Evolutionary conservation across 2,329 filamentous ascomycete genomes (phyloP).

Genomic region (Alternaria arborescens): DNA sequence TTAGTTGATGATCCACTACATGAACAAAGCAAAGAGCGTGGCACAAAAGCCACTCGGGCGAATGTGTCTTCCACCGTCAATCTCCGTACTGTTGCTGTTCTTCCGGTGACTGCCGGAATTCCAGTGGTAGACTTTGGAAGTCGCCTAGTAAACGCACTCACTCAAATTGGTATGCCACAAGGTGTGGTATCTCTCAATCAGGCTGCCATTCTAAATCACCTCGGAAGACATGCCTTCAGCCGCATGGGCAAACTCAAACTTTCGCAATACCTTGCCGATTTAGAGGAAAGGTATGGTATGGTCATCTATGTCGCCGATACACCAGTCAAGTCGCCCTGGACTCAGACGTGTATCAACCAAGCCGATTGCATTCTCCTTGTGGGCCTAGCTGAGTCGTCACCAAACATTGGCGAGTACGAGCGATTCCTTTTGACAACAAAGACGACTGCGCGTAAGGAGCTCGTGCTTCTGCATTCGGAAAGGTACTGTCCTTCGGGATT

Average conservation of each 20-base stretch:
- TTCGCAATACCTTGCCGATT: constrained; percentile 92
- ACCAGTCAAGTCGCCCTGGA: constrained; percentile 97
- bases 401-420: constrained; percentile 94
- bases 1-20: constrained; percentile 82
- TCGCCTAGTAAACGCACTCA: constrained; percentile 83
- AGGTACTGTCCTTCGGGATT: constrained; percentile 85
- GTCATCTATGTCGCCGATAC: constrained; percentile 97
- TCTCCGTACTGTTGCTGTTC: constrained; percentile 87
- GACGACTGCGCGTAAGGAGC: constrained; percentile 90
- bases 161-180: constrained; percentile 87
- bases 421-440: constrained; percentile 96
- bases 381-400: constrained; percentile 87
- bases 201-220: constrained; percentile 89
- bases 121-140: constrained; percentile 96
- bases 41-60: constrained; percentile 63
- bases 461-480: constrained; percentile 89
- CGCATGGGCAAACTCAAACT: constrained; percentile 97
- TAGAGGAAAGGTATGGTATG: constrained; percentile 96
- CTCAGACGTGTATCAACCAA: constrained; percentile 95
- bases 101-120: constrained; percentile 89
- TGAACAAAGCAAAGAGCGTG: constrained; percentile 69
- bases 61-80: constrained; percentile 88
- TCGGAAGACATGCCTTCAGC: constrained; percentile 95
- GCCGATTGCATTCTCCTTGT: constrained; percentile 96
- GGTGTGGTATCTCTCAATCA: constrained; percentile 94